Base-by-base conservation (phyloP, 2,329 filamentous ascomycete genomes). In the Myrmaecium sp. region DNA sequence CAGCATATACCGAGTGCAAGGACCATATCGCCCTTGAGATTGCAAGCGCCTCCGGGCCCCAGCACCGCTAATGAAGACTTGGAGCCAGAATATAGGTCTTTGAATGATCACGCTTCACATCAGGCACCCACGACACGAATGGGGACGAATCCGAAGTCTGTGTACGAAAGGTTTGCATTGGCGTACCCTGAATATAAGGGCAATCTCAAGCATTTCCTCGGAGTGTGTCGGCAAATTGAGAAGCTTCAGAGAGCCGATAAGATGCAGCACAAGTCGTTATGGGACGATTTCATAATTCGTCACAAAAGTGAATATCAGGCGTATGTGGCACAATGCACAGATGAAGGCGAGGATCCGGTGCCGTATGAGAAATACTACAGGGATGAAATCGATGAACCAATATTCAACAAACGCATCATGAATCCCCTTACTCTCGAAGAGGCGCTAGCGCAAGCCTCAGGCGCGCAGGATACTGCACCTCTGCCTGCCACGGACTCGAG, bases 241-340 rank as follows among this genome's bases (percentile, higher is more conserved):
- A 25, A 35, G 13, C 35, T 52, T 5, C 42, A 47, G 10, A 14
- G 27, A 7, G 36, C 44, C 18, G 44, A 47, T 14, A 44, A 38
- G 19, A 47, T 48, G 42, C 39, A 48, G 9, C 43, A 49, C 1
- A 50, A 43, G 21, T 51, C 39, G 34, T 43, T 47, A 19, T 54
- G 51, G 51, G 51, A 54, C 26, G 50, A 54, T 24, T 54, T 39
- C 28, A 42, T 54, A 18, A 42, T 52, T 14, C 41, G 49, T 10
- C 41, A 46, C 29, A 33, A 36, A 14, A 44, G 33, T 4, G 46
- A 52, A n/a, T 54, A 45, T 33, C 37, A 28, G 9, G 23, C 28
- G 1, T 50, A 52, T 14, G 14, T 30, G 7, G 25, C 18, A 6
- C 14, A 24, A 5, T 47, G 46, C 27, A 13, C 36, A 1, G 36